phyloP scores from a whole-genome alignment of 371 early-diverging fungal genomes.

The Syncephalastrum contaminatum region DNA sequence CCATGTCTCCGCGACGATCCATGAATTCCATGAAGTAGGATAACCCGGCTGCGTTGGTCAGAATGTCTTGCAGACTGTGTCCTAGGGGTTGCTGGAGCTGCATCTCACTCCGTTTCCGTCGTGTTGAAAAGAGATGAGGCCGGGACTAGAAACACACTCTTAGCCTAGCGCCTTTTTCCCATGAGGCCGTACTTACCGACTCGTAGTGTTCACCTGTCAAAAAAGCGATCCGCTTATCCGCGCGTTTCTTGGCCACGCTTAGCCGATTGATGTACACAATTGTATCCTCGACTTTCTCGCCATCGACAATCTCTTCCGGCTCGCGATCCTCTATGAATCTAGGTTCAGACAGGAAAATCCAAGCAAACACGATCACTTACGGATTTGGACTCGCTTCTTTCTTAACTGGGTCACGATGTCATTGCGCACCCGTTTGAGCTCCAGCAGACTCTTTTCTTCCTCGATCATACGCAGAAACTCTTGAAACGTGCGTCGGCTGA shows the following conservation, averaged over 20 bases:
- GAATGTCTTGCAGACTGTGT: conserved; percentile 46
- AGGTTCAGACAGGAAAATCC: background rate
- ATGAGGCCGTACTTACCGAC: conserved; percentile 23
- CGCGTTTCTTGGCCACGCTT: conserved; percentile 66
- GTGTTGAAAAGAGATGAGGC: conserved; percentile 24
- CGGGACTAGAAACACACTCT: background rate
- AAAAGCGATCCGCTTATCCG: conserved; percentile 70
- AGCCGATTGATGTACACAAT: conserved; percentile 73
- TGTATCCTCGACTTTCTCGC: conserved; percentile 77
- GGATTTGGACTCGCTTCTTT: conserved; percentile 60
- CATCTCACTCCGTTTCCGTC: conserved; percentile 21
- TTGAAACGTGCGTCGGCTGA: conserved; percentile 64
- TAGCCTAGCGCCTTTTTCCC: background rate
- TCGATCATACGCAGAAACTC: conserved; percentile 76
- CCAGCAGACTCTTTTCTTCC: conserved; percentile 63
- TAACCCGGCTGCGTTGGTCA: conserved; percentile 65
- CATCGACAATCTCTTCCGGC: conserved; percentile 76
- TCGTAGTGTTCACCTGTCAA: conserved; percentile 57
- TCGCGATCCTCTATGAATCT: conserved; percentile 52
- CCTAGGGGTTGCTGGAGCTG: conserved; percentile 9
- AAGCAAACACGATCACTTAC: conserved; percentile 21
- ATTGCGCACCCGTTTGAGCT: conserved; percentile 67
- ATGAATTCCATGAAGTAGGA: conserved; percentile 84
- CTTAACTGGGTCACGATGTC: conserved; percentile 76
- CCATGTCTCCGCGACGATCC: conserved; percentile 68